A percentile compares a stretch with the other conserved stretches of the same genome.
phyloP scores from a whole-genome alignment of 352 stramenopile genomes.

The Phytopythium vexans region DNA sequence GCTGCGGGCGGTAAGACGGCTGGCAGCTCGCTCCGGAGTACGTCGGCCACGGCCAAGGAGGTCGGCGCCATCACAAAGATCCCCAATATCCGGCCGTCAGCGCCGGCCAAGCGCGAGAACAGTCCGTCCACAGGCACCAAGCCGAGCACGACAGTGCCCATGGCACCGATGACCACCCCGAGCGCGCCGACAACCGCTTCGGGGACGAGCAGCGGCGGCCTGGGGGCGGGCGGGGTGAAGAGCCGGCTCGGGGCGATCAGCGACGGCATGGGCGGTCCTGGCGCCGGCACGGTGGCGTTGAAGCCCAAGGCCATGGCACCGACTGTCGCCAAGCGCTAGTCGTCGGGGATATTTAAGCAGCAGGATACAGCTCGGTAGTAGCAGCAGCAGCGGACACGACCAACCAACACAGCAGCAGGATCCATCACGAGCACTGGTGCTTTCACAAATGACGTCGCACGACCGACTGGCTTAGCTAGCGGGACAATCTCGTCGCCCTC shows the following conservation, averaged over 20 bases:
- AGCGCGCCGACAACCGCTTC: slow-evolving; percentile 1
- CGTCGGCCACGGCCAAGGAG: slow-evolving; percentile 45
- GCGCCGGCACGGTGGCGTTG: slow-evolving; percentile 8
- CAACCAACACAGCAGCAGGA: slow-evolving; percentile 5
- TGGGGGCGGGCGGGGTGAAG: slow-evolving; percentile 27
- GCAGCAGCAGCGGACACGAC: slow-evolving; percentile 1
- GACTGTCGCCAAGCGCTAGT: slow-evolving; percentile 18
- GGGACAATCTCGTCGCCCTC: too few species aligned
- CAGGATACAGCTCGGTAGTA: neutral
- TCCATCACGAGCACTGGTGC: neutral
- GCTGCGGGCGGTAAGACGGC: slow-evolving; percentile 30
- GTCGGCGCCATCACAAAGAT: slow-evolving; percentile 57
- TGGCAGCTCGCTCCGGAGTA: slow-evolving; percentile 27
- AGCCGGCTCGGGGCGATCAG: slow-evolving; percentile 27
- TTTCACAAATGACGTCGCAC: slow-evolving; percentile 6
- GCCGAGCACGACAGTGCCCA: slow-evolving; percentile 7
- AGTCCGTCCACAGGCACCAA: slow-evolving; percentile 55
- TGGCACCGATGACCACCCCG: slow-evolving; percentile 2
- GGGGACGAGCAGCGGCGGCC: slow-evolving; percentile 7
- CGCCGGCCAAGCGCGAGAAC: slow-evolving; percentile 64
- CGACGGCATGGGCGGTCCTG: slow-evolving; percentile 14
- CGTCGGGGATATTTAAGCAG: neutral
- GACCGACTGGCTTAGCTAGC: too few species aligned
- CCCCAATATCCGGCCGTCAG: slow-evolving; percentile 64
- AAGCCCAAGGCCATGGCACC: slow-evolving; percentile 33